These are phyloP conservation scores for Nicotiana benthamiana DNA, from an alignment of 257 asterid genomes.

Conservation along the genomic window DNA sequence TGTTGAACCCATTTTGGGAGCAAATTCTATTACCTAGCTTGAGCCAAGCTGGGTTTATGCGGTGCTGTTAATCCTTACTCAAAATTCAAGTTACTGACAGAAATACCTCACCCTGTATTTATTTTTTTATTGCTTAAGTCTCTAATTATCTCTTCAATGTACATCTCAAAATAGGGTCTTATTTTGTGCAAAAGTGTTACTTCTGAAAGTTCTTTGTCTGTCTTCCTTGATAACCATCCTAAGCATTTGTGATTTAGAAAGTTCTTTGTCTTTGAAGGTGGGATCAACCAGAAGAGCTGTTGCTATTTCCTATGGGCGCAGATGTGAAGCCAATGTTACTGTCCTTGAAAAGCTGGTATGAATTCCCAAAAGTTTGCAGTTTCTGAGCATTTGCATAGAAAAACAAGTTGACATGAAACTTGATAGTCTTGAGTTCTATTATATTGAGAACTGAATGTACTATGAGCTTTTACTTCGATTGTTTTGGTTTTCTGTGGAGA, in stretches of 20 bases:
- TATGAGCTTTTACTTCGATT: neutral
- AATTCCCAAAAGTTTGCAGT: neutral
- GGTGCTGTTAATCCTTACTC: no score
- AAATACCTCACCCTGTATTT: no score
- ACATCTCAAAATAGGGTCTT: neutral
- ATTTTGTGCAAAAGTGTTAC: neutral
- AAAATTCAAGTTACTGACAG: no score
- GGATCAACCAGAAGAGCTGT: conserved; percentile 86
- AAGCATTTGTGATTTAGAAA: conserved; percentile 10
- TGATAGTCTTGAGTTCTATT: neutral
- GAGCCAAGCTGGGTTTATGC: no score
- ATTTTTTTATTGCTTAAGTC: no score
- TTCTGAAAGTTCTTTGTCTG: neutral
- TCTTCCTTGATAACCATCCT: neutral
- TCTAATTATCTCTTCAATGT: neutral
- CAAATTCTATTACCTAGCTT: no score
- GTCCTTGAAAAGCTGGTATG: conserved; percentile 77
- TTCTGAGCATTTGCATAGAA: neutral
- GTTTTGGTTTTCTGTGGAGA: neutral
- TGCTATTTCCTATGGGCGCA: conserved; percentile 75
- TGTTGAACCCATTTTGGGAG: no score
- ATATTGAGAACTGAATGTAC: neutral
- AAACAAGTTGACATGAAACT: neutral
- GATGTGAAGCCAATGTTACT: conserved; percentile 67
- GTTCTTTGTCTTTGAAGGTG: conserved; percentile 42